A percentile compares a stretch with the other conserved stretches of the same genome.
Conservation (phyloP, 2,329 filamentous ascomycete genomes). For the Pseudogymnoascus sp. region DNA sequence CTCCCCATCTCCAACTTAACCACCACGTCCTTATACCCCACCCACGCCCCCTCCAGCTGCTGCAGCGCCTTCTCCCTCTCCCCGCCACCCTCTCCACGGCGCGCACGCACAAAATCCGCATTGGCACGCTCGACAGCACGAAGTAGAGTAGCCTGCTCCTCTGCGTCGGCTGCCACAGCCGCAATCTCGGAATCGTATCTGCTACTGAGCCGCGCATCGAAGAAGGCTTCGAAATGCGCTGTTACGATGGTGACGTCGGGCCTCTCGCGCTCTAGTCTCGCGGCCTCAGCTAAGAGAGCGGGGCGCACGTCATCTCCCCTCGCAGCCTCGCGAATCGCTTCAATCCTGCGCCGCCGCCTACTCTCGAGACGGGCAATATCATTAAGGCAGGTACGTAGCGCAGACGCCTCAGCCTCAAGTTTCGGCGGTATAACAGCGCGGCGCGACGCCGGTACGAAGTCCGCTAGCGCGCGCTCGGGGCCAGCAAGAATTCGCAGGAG, state of each 20-base stretch:
- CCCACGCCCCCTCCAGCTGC: conserved; percentile 79
- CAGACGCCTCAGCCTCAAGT: conserved; percentile 69
- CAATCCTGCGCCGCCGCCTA: conserved; percentile 68
- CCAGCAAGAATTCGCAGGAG: conserved; percentile 70
- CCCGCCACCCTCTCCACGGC: conserved; percentile 47
- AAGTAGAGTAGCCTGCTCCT: conserved; percentile 67
- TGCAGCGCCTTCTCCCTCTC: conserved; percentile 85
- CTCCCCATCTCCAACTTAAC: conserved; percentile 83
- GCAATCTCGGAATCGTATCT: conserved; percentile 73
- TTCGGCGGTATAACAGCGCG: conserved; percentile 70
- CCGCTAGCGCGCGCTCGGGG: conserved; percentile 71
- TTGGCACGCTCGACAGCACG: conserved; percentile 67
- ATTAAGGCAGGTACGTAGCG: conserved; percentile 71
- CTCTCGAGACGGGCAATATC: conserved; percentile 79
- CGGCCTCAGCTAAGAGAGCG: conserved; percentile 74
- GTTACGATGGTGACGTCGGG: conserved; percentile 78
- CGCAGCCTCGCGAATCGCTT: conserved; percentile 68
- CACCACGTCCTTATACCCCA: conserved; percentile 94
- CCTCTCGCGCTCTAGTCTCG: conserved; percentile 75
- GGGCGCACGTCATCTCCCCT: conserved; percentile 82
- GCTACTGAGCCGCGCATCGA: conserved; percentile 65
- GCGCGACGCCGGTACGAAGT: conserved; percentile 80
- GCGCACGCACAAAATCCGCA: conserved; percentile 64
- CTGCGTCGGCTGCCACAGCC: conserved; percentile 59
- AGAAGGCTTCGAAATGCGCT: conserved; percentile 85